Evolutionary conservation across 2,329 filamentous ascomycete genomes (phyloP).

Genomic region (Leptographium lundbergii): DNA sequence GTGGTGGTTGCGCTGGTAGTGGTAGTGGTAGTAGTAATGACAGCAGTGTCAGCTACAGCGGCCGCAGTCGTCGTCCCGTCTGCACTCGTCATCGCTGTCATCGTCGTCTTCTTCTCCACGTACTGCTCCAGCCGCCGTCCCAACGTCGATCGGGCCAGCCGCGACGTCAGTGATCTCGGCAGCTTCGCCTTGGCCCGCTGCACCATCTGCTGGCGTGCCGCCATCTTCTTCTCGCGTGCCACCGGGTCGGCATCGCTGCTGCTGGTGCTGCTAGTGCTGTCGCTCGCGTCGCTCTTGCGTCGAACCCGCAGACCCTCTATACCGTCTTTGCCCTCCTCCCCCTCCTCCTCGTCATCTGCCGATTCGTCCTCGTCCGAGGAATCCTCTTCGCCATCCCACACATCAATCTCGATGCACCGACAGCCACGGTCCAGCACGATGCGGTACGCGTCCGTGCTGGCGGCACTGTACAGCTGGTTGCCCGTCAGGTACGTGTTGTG

Average conservation of each 20-base stretch:
- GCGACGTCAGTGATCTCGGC: constrained; percentile 27
- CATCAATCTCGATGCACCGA: constrained; percentile 87
- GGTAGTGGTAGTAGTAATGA: neutral
- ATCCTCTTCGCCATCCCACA: constrained; percentile 73
- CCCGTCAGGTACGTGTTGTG: constrained; percentile 92
- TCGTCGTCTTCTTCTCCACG: constrained; percentile 16
- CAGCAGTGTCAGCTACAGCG: neutral
- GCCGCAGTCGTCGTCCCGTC: neutral
- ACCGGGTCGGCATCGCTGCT: constrained; percentile 18
- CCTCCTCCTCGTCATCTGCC: constrained; percentile 41
- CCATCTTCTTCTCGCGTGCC: constrained; percentile 1
- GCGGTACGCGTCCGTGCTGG: constrained; percentile 80
- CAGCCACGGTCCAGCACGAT: constrained; percentile 73
- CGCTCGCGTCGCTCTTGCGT: neutral
- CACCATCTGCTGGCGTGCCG: constrained; percentile 45
- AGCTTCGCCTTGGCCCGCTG: constrained; percentile 50
- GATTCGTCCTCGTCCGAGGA: constrained; percentile 11
- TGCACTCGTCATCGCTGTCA: neutral
- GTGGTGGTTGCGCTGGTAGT: neutral
- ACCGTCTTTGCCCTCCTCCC: constrained; percentile 11
- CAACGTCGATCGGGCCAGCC: constrained; percentile 35
- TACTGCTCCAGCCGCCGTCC: constrained; percentile 28
- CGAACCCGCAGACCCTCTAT: too few species aligned
- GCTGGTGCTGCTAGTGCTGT: neutral
- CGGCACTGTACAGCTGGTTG: constrained; percentile 75